Conservation (phyloP, 1,139 yeast genomes). For the Magnusiomyces magnusii region DNA sequence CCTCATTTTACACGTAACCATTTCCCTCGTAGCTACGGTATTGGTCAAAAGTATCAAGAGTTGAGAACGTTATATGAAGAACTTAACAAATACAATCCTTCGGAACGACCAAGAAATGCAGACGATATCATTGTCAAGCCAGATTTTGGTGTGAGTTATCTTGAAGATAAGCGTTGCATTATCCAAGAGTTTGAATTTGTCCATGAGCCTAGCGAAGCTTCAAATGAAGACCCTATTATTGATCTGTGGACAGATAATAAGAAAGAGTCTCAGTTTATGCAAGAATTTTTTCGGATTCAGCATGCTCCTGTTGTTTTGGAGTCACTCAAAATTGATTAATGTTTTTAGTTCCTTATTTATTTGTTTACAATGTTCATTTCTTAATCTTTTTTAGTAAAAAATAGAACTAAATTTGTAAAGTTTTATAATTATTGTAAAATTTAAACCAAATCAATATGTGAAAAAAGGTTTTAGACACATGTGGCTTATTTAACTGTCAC, state of each 20-base stretch:
- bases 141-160: neutral
- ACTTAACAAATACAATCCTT: neutral
- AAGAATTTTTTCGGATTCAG: slow-evolving; percentile 1
- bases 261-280: neutral
- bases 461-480: too few species aligned
- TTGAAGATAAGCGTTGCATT: neutral
- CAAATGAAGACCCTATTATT: neutral
- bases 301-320: neutral
- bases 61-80: neutral
- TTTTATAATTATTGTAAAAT: too few species aligned
- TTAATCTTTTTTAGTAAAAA: too few species aligned
- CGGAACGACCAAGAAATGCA: neutral
- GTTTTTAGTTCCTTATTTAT: neutral
- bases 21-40: slow-evolving; percentile 2
- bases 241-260: neutral
- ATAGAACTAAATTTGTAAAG: too few species aligned
- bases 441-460: too few species aligned
- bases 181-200: slow-evolving; percentile 3
- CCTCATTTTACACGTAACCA: neutral
- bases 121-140: neutral
- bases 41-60: neutral
- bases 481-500: neutral
- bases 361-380: neutral
- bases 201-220: neutral
- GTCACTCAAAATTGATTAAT: neutral